Conservation (phyloP, 768 basidiomycete species). For the Tricholoma hemisulphureum region DNA sequence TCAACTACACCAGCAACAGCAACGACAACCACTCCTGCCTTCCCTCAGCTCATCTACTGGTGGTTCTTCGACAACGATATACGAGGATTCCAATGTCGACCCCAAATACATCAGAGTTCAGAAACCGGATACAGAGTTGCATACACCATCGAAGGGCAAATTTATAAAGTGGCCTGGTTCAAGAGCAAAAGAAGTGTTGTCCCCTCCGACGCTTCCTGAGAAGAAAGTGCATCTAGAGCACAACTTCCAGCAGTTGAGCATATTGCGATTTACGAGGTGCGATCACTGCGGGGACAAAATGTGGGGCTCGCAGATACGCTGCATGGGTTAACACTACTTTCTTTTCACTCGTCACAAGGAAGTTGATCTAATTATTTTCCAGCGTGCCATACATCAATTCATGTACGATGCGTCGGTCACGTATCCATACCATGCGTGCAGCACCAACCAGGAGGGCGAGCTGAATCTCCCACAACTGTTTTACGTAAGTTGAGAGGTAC, state of each 20-base stretch:
- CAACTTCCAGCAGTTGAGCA: conserved; percentile 84
- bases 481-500: conserved; percentile 36
- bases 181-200: conserved; percentile 46
- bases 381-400: conserved; percentile 87
- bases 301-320: conserved; percentile 96
- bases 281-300: conserved; percentile 97
- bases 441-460: conserved; percentile 38
- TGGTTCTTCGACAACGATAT: conserved; percentile 43
- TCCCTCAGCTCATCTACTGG: conserved; percentile 44
- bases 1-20: conserved; percentile 30
- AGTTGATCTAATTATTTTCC: conserved; percentile 4
- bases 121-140: conserved; percentile 46
- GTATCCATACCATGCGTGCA: conserved; percentile 67
- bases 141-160: conserved; percentile 53
- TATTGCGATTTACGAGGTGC: conserved; percentile 86
- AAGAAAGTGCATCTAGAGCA: conserved; percentile 59
- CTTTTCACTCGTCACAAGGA: background rate
- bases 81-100: conserved; percentile 47
- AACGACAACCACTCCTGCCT: conserved; percentile 32
- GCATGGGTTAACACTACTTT: conserved; percentile 63
- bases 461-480: conserved; percentile 33
- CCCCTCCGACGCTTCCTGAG: conserved; percentile 30
- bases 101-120: conserved; percentile 36
- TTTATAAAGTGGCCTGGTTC: conserved; percentile 72
- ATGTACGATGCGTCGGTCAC: conserved; percentile 78